phyloP scores from a whole-genome alignment of 805 yeast species.

The Maudiozyma bulderi region DNA sequence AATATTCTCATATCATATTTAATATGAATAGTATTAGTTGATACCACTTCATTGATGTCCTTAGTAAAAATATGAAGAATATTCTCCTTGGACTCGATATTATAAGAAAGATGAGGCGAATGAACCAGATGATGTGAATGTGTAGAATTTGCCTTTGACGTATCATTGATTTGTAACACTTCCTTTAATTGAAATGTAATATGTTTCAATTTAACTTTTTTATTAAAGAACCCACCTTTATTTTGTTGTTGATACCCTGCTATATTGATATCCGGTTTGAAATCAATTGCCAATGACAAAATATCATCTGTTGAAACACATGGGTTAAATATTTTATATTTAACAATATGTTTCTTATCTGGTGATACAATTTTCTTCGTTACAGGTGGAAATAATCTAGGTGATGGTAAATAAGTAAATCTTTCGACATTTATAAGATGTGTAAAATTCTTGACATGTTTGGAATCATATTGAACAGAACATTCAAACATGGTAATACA shows the following conservation, averaged over 20 bases:
- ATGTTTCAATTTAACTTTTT: slow-evolving; percentile 33
- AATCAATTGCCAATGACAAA: slow-evolving; percentile 31
- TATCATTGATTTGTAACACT: slow-evolving; percentile 42
- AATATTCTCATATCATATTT: slow-evolving; percentile 18
- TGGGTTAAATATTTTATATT: slow-evolving; percentile 39
- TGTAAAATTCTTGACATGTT: slow-evolving; percentile 10
- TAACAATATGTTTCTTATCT: slow-evolving; percentile 41
- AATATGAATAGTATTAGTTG: slow-evolving; percentile 23
- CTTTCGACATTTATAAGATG: slow-evolving; percentile 41
- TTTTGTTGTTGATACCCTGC: slow-evolving; percentile 6
- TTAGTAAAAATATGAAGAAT: slow-evolving; percentile 26
- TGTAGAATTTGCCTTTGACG: slow-evolving; percentile 9
- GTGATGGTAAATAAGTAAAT: slow-evolving; percentile 49
- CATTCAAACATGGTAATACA: slow-evolving; percentile 38
- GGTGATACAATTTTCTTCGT: slow-evolving; percentile 35
- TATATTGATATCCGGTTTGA: slow-evolving; percentile 32
- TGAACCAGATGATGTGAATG: neutral
- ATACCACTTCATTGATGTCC: slow-evolving; percentile 21
- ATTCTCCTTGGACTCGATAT: slow-evolving; percentile 34
- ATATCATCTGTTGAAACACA: slow-evolving; percentile 53
- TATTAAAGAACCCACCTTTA: slow-evolving; percentile 14
- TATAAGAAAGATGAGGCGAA: slow-evolving; percentile 17
- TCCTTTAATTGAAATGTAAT: slow-evolving; percentile 44
- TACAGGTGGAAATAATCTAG: slow-evolving; percentile 45
- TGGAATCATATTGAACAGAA: slow-evolving; percentile 13